These are phyloP conservation scores for Pseudoneurospora amorphoporcata DNA, from an alignment of 495 filamentous ascomycete species.

Conservation along the genomic window DNA sequence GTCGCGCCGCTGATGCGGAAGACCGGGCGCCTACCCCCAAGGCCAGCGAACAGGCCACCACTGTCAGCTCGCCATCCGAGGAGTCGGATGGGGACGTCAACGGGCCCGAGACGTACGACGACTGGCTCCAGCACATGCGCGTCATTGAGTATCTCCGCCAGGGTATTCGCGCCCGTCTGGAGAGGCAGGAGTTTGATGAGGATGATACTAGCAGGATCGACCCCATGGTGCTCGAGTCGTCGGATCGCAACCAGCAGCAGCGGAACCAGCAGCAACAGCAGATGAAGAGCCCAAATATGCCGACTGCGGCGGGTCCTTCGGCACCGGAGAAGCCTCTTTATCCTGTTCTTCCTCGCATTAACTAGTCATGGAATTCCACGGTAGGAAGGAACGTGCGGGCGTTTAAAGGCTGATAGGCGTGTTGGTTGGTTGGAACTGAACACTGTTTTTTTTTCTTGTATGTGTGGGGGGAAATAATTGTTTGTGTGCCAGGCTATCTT, in stretches of 20 bases:
- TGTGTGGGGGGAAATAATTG: neutral
- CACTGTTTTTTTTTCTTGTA: neutral
- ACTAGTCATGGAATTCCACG: neutral
- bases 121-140: constrained; percentile 77
- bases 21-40: constrained; percentile 42
- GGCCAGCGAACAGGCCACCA: constrained; percentile 27
- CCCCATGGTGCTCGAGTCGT: constrained; percentile 14
- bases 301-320: neutral
- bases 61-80: constrained; percentile 35
- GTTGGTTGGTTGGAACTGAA: neutral
- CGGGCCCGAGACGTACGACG: constrained; percentile 44
- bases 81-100: constrained; percentile 31
- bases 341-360: constrained; percentile 8
- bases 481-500: neutral
- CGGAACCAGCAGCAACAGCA: neutral
- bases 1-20: constrained; percentile 26
- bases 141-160: constrained; percentile 65
- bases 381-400: neutral
- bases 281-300: neutral
- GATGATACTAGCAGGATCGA: constrained; percentile 22
- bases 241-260: constrained; percentile 1
- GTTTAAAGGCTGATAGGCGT: neutral
- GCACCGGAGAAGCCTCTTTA: constrained; percentile 7
- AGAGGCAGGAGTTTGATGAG: constrained; percentile 50
- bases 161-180: constrained; percentile 54